Evolutionary conservation across 1,139 yeast genomes (phyloP).

Genomic region (Petasospora rhodanensis): DNA sequence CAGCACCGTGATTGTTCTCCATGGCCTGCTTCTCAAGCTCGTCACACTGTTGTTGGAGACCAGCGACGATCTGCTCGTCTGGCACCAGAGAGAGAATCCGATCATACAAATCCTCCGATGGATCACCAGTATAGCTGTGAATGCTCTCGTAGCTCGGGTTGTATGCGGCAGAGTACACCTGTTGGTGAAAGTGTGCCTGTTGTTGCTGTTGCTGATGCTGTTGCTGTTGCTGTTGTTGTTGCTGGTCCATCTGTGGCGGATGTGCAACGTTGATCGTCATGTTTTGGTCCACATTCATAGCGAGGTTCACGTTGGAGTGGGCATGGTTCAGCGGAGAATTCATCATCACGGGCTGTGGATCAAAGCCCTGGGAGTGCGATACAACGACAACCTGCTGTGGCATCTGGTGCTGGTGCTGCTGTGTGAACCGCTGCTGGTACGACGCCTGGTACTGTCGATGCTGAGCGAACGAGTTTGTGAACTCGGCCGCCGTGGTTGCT

Average conservation of each 20-base stretch:
- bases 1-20: conserved; percentile 5
- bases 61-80: conserved; percentile 20
- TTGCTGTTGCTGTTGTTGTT: no score
- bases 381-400: neutral
- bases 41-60: conserved; percentile 14
- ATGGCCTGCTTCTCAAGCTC: conserved; percentile 1
- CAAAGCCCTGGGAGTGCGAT: conserved; percentile 1
- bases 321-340: neutral
- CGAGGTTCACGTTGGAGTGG: conserved; percentile 1
- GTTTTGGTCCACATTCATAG: neutral
- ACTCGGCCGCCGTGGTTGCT: conserved; percentile 2
- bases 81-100: conserved; percentile 11
- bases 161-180: conserved; percentile 3
- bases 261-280: neutral
- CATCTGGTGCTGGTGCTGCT: neutral
- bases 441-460: conserved; percentile 4
- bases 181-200: neutral
- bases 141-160: conserved; percentile 6
- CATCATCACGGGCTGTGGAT: conserved; percentile 1
- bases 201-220: conserved; percentile 1
- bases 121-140: conserved; percentile 3
- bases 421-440: conserved; percentile 2
- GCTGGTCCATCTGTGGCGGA: no score
- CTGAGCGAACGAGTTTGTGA: conserved; percentile 2
- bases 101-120: conserved; percentile 10